phyloP scores from a whole-genome alignment of 306 rosid genomes.

The Trifolium repens region DNA sequence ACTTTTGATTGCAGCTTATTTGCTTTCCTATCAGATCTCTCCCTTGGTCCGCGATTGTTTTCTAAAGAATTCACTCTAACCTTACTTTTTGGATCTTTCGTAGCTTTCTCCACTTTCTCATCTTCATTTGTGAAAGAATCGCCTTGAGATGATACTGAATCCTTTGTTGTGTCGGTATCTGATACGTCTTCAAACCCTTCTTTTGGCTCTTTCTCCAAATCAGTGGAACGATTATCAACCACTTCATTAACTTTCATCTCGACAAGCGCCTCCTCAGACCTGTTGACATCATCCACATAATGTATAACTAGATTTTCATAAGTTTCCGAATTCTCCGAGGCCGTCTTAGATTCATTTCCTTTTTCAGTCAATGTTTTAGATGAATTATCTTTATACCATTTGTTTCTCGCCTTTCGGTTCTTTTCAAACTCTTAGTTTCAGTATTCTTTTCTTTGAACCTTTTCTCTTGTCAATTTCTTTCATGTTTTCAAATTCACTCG shows the following conservation, averaged over 20 bases:
- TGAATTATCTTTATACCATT: slow-evolving; percentile 54
- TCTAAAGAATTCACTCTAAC: slow-evolving; percentile 51
- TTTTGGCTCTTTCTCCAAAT: slow-evolving; percentile 64
- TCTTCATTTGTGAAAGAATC: slow-evolving; percentile 63
- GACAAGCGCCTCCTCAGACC: slow-evolving; percentile 58
- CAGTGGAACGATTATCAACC: slow-evolving; percentile 58
- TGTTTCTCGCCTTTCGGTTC: slow-evolving; percentile 62
- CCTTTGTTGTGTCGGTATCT: slow-evolving; percentile 70
- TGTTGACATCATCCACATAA: slow-evolving; percentile 74
- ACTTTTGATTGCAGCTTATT: slow-evolving; percentile 52
- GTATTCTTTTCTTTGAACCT: slow-evolving; percentile 55
- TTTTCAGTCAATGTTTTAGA: slow-evolving; percentile 60
- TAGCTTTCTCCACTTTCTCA: slow-evolving; percentile 62
- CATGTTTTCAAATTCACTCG: slow-evolving; percentile 58
- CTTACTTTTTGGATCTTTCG: slow-evolving; percentile 51
- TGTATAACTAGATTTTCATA: slow-evolving; percentile 57
- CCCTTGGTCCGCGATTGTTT: slow-evolving; percentile 50
- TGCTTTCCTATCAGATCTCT: slow-evolving; percentile 47
- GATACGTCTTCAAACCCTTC: slow-evolving; percentile 71
- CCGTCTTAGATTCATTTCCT: slow-evolving; percentile 54
- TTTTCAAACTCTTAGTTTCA: slow-evolving; percentile 63
- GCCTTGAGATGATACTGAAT: slow-evolving; percentile 77
- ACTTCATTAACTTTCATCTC: slow-evolving; percentile 59
- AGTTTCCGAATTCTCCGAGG: slow-evolving; percentile 63
- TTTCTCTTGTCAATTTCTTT: slow-evolving; percentile 70